Base-by-base conservation (phyloP, 768 basidiomycete species). In the Russula sp. region DNA sequence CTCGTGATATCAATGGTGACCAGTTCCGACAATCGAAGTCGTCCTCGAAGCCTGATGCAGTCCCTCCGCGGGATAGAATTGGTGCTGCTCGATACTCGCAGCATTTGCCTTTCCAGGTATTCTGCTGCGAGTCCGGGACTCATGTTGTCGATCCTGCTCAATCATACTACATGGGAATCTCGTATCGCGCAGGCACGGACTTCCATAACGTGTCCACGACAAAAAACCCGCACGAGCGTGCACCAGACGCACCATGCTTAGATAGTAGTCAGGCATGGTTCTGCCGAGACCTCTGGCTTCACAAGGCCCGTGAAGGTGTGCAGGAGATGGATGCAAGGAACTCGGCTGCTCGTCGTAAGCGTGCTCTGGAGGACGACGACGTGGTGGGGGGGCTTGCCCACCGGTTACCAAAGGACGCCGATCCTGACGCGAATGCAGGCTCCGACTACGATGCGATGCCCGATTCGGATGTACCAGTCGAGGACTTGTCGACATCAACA, bases 241-340 rank as follows among this genome's bases (percentile, higher is more conserved):
- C 83, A 54, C 82, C 88, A 5, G 91, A 96, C 65, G 90, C 90
- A 1, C 76, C 88, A 34, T 99, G 97, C 72, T 82, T 98, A 69
- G 97, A 98, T 73, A 95, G 92, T 70, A 90, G 86, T 41, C 97
- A 99, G 73, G 93, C 95, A 38, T 98, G 92, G 90, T 98, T 99
- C 77, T 99, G 97, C 69, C 77, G 97, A 41, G 97, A 99, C 73
- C 78, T 99, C 42, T 99, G 97, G 97, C 81, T 93, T n/a, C 82
- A 82, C 65, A 88, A 87, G 49, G 96, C 96, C 1, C 77, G 80
- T 32, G 89, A 90, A 52, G 87, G 86, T 18, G 83, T 85, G 73
- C 81, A 79, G 63, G 88, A 83, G 62, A 74, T 78, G 43, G 81
- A 69, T 32, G 39, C 41, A 6, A 56, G 59, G 54, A 62, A 66